Base-by-base conservation (phyloP, 2,329 filamentous ascomycete genomes). In the Pyrenophora tritici-repentis region DNA sequence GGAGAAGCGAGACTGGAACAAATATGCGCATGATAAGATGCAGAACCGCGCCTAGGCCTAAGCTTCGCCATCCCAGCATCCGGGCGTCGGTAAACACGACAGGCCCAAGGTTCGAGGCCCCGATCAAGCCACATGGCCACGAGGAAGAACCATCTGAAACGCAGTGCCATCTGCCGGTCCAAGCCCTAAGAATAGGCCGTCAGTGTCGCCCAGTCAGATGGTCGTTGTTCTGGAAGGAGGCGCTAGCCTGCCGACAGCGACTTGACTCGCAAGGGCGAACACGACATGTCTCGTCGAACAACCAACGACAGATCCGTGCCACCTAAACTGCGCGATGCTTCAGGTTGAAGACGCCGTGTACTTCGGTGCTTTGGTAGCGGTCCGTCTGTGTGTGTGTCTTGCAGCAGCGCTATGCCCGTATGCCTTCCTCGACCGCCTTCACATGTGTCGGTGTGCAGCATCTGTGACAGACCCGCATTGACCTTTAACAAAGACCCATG, bases 11-110 rank as follows among this genome's bases (percentile, higher is more conserved):
- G 34, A 34, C 39, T 33, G 37, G 32, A 22, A 37, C 29, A 20
- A 29, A 44, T 29, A 53, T 42, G 50, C 40, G 31, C 44, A 43
- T 53, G 39, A 50, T 50, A 42, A 22, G 31, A 46, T 50, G 42
- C 42, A 45, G 35, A 31, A 44, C 48, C 41, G 37, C 41, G 31
- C 20, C 36, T 42, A 32, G 22, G 48, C 43, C 32, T 40, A 47
- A 41, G 47, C 47, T 50, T 41, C 47, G 46, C 33, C 20, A 22
- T 50, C 44, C 44, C 44, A 47, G 44, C 29, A 29, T 40, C 40
- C 36, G 44, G 44, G 20, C 44, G 41, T 47, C 31, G 45, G 45
- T 42, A 47, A 47, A 36, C 45, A 47, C 22, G 32, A 47, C 38
- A 47, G 37, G 37, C 44, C 9, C 26, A 42, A 35, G 31, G 37